phyloP scores from a whole-genome alignment of 805 yeast species.

The Candida nitratophila region DNA sequence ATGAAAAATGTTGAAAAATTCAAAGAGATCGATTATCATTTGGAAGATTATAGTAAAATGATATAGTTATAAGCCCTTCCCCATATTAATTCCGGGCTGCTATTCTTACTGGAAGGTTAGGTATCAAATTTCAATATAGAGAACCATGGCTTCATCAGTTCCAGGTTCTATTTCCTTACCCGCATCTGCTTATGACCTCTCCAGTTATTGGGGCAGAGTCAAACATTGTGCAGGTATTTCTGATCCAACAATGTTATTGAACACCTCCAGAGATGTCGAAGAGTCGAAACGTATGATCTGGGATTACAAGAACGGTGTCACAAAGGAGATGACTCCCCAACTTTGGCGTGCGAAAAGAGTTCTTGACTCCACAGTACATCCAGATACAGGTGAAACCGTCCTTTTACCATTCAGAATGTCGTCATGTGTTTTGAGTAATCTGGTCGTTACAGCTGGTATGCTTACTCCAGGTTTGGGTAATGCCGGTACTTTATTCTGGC shows the following conservation, averaged over 20 bases:
- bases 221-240: slow-evolving; percentile 89
- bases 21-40: too few species aligned
- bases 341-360: slow-evolving; percentile 85
- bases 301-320: slow-evolving; percentile 65
- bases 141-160: slow-evolving; percentile 79
- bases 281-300: slow-evolving; percentile 59
- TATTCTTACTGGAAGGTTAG: too few species aligned
- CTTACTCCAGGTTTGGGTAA: slow-evolving; percentile 89
- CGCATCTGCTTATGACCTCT: slow-evolving; percentile 68
- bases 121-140: too few species aligned
- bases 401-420: slow-evolving; percentile 95
- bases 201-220: slow-evolving; percentile 90
- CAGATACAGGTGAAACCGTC: slow-evolving; percentile 94
- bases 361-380: slow-evolving; percentile 89
- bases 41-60: too few species aligned
- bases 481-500: slow-evolving; percentile 94
- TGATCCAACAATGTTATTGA: slow-evolving; percentile 85
- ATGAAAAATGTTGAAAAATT: too few species aligned
- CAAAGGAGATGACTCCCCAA: slow-evolving; percentile 61
- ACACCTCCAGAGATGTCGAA: slow-evolving; percentile 55
- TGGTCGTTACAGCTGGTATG: slow-evolving; percentile 97
- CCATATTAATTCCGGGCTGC: too few species aligned
- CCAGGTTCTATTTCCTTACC: slow-evolving; percentile 80
- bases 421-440: slow-evolving; percentile 84
- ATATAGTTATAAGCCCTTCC: too few species aligned